Conservation (phyloP, 192 early-diverging fungal genomes). For the Backusella westeae region DNA sequence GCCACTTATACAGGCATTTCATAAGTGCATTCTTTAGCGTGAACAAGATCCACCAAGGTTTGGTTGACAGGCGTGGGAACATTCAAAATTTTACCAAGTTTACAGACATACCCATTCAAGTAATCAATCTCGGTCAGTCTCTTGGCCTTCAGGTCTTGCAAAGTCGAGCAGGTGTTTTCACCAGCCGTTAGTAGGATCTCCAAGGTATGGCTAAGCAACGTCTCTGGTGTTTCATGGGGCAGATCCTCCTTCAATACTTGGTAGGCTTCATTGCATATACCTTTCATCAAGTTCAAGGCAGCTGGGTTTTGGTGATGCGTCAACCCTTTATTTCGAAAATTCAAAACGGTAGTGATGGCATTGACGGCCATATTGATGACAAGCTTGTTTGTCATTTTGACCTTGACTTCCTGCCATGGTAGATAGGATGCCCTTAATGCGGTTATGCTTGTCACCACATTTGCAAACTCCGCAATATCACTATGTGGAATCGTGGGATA, state of each 20-base stretch:
- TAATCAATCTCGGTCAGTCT: conserved; percentile 58
- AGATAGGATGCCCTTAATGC: conserved; percentile 27
- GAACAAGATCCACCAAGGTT: conserved; percentile 26
- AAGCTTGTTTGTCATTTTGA: conserved; percentile 52
- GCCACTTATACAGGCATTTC: background rate
- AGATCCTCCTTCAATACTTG: conserved; percentile 32
- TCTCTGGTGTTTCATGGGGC: conserved; percentile 31
- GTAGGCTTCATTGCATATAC: conserved; percentile 28
- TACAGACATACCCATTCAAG: conserved; percentile 59
- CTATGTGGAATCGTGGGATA: background rate
- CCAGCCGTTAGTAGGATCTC: conserved; percentile 38
- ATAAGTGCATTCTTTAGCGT: conserved; percentile 15
- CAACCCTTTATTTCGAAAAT: conserved; percentile 54
- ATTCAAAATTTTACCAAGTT: conserved; percentile 40
- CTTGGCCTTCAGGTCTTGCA: conserved; percentile 43
- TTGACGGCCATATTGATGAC: conserved; percentile 67
- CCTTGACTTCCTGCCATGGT: conserved; percentile 44
- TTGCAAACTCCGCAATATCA: background rate
- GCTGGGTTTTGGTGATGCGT: conserved; percentile 16
- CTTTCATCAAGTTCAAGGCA: conserved; percentile 8
- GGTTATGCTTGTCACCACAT: conserved; percentile 3
- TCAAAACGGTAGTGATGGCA: conserved; percentile 57
- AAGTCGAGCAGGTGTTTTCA: conserved; percentile 51
- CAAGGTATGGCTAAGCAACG: conserved; percentile 38
- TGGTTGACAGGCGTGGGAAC: conserved; percentile 29